Evolutionary conservation across 148 eudicot genomes (phyloP).

Genomic region (Persicaria tinctoria): DNA sequence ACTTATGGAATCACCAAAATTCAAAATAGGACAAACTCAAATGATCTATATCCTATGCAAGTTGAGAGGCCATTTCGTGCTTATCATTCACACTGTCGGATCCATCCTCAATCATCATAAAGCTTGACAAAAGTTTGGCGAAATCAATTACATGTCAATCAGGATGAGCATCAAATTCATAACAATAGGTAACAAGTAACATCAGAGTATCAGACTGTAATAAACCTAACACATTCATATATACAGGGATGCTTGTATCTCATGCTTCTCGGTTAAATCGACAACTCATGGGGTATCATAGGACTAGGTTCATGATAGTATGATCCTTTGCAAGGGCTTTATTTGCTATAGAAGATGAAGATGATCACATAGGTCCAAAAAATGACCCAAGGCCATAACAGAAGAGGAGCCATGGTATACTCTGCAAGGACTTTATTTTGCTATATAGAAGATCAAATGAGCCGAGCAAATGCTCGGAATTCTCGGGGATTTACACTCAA

Average conservation of each 20-base stretch:
- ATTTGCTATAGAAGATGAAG: not conserved
- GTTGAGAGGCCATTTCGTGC: not conserved
- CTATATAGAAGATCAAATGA: not conserved
- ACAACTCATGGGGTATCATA: not conserved
- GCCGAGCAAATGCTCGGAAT: not conserved
- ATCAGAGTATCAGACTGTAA: not conserved
- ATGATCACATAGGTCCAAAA: not conserved
- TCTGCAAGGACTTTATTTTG: too few relatives aligned
- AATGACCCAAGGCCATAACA: not conserved
- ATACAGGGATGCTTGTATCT: too few relatives aligned
- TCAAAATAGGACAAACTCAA: too few relatives aligned
- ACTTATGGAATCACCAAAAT: too few relatives aligned
- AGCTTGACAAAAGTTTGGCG: not conserved
- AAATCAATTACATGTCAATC: not conserved
- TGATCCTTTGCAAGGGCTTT: not conserved
- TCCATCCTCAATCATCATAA: not conserved
- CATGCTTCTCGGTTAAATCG: not conserved
- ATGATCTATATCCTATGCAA: not conserved
- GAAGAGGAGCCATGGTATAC: too few relatives aligned
- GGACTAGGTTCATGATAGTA: not conserved
- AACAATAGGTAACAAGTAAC: not conserved
- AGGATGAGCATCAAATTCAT: not conserved
- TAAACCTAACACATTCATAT: not conserved
- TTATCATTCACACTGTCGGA: not conserved
- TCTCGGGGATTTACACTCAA: constrained; percentile 1